A percentile compares a stretch with the other conserved stretches of the same genome.
Conservation (phyloP, 108 stramenopile genomes). For the Conticribra weissflogii region DNA sequence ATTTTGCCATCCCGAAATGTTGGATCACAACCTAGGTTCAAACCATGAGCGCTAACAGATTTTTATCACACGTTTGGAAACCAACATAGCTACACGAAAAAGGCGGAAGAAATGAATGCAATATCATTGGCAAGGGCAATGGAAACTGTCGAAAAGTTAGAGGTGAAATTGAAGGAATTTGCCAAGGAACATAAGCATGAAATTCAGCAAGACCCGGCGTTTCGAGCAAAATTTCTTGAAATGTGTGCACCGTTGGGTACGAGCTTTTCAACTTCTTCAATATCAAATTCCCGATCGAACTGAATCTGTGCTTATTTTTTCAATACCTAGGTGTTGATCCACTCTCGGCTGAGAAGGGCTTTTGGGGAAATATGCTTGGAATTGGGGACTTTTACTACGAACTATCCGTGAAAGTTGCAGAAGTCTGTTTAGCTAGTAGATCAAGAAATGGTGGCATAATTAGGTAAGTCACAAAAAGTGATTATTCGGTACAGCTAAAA, state of each 20-base stretch:
- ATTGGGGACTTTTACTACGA: slow-evolving; percentile 98
- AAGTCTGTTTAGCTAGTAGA: slow-evolving; percentile 90
- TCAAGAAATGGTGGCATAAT: slow-evolving; percentile 96
- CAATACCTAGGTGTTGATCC: slow-evolving; percentile 69
- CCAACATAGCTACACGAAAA: slow-evolving; percentile 54
- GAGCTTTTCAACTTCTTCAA: no score
- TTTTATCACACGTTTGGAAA: neutral
- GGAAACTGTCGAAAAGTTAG: slow-evolving; percentile 80
- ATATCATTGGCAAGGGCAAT: slow-evolving; percentile 71
- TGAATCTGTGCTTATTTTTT: no score
- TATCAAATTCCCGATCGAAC: no score
- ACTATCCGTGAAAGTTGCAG: slow-evolving; percentile 96
- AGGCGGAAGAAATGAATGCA: slow-evolving; percentile 86
- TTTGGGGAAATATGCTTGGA: slow-evolving; percentile 71
- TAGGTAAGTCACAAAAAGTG: no score
- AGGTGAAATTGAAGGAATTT: slow-evolving; percentile 81
- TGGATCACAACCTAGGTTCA: no score
- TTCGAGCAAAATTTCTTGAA: slow-evolving; percentile 92
- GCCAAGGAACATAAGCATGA: slow-evolving; percentile 90
- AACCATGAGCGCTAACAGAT: no score
- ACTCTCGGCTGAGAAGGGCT: slow-evolving; percentile 69
- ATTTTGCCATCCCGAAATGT: no score
- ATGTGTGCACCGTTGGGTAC: slow-evolving; percentile 89
- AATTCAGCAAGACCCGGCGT: slow-evolving; percentile 91
- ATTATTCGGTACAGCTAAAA: neutral